phyloP scores from a whole-genome alignment of 257 asterid genomes.

The Nicotiana attenuata region DNA sequence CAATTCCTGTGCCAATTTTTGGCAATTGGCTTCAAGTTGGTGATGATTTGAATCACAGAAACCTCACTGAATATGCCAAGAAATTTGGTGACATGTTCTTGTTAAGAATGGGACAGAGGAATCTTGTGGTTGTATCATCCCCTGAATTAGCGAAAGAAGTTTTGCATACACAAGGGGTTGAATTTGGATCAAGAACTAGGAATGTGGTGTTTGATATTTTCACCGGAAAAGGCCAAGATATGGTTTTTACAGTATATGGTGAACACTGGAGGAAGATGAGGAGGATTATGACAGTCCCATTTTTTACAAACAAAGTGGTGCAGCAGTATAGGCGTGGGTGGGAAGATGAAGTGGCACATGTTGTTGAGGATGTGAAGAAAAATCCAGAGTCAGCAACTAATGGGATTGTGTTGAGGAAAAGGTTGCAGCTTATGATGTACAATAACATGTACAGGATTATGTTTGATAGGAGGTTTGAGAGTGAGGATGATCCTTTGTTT shows the following conservation, averaged over 20 bases:
- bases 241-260: conserved; percentile 94
- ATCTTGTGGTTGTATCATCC: conserved; percentile 76
- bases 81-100: conserved; percentile 65
- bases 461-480: conserved; percentile 82
- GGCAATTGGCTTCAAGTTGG: conserved; percentile 98
- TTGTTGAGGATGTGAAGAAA: conserved; percentile 76
- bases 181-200: conserved; percentile 82
- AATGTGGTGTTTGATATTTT: conserved; percentile 86
- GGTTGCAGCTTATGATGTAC: conserved; percentile 94
- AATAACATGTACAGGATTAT: conserved; percentile 84
- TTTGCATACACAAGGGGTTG: conserved; percentile 87
- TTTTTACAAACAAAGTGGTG: conserved; percentile 84
- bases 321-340: conserved; percentile 70
- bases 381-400: conserved; percentile 61
- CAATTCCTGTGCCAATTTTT: conserved; percentile 73
- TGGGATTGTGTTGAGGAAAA: conserved; percentile 67
- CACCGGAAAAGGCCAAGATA: conserved; percentile 89
- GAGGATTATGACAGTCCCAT: conserved; percentile 89
- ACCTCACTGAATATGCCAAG: conserved; percentile 62
- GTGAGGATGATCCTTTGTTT: conserved; percentile 76
- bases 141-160: conserved; percentile 82
- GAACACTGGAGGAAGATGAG: conserved; percentile 99
- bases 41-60: conserved; percentile 80
- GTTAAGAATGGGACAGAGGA: conserved; percentile 90
- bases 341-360: conserved; percentile 76